These are phyloP conservation scores for Acacia confusa DNA, from an alignment of 306 rosid species.

Conservation along the genomic window DNA sequence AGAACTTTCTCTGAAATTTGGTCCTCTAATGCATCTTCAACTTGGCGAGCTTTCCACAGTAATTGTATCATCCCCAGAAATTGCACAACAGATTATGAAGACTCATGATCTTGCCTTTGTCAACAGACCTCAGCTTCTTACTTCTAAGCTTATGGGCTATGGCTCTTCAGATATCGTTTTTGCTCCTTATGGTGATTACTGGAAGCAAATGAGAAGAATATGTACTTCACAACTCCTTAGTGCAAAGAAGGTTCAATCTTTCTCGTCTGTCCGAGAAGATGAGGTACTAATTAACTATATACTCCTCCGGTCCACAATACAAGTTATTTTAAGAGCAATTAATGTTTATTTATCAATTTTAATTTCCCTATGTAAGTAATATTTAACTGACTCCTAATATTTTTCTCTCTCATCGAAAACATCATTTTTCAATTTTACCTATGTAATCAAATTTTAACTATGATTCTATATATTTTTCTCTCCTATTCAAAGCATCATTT, in stretches of 20 bases:
- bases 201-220: not conserved
- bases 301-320: too few relatives aligned
- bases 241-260: constrained; percentile 8
- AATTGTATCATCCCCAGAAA: constrained; percentile 37
- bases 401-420: too few relatives aligned
- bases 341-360: too few relatives aligned
- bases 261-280: constrained; percentile 32
- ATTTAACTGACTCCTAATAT: too few relatives aligned
- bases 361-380: too few relatives aligned
- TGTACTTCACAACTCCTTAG: not conserved
- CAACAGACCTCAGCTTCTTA: not conserved
- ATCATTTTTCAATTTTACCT: too few relatives aligned
- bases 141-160: not conserved
- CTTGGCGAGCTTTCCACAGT: constrained; percentile 34
- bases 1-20: constrained; percentile 29
- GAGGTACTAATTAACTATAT: not conserved
- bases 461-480: too few relatives aligned
- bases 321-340: too few relatives aligned
- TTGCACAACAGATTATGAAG: not conserved
- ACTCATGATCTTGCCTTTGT: constrained; percentile 1
- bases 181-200: not conserved
- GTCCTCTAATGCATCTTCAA: constrained; percentile 41
- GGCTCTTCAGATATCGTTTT: not conserved
- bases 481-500: too few relatives aligned
- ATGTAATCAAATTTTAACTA: too few relatives aligned